These are phyloP conservation scores for Aureobasidium musti DNA, from an alignment of 2,329 filamentous ascomycete genomes.

Conservation along the genomic window DNA sequence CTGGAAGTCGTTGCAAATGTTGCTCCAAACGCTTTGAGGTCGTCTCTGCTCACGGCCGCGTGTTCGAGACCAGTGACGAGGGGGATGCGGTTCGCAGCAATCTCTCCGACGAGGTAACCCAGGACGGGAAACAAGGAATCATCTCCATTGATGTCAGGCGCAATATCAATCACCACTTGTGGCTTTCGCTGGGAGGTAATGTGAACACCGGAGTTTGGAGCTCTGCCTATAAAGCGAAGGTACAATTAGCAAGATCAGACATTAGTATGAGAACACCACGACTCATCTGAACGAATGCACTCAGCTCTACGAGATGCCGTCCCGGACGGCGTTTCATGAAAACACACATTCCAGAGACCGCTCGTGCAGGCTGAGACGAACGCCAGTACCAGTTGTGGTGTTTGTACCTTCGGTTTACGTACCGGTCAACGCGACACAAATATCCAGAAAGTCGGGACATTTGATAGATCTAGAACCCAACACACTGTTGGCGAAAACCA, in stretches of 20 bases:
- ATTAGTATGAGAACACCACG: no score
- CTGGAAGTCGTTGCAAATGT: conserved; percentile 49
- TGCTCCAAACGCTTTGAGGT: conserved; percentile 50
- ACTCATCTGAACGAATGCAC: no score
- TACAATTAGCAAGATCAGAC: no score
- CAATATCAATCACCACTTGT: conserved; percentile 27
- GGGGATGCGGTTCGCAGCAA: conserved; percentile 42
- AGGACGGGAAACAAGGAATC: conserved; percentile 47
- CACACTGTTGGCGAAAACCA: conserved; percentile 52
- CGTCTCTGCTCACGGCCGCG: conserved; percentile 35
- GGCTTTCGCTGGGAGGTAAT: conserved; percentile 34
- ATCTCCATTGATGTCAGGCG: conserved; percentile 34
- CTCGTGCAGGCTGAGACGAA: no score
- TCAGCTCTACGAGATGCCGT: no score
- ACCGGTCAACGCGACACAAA: conserved; percentile 50
- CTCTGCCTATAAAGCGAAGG: no score
- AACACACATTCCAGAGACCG: no score
- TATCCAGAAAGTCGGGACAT: conserved; percentile 51
- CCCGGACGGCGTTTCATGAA: no score
- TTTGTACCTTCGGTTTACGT: no score
- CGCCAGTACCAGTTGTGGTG: no score
- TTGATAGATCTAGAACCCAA: conserved; percentile 50
- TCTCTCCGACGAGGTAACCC: conserved; percentile 44
- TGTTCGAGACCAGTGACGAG: conserved; percentile 43
- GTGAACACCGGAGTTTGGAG: conserved; percentile 40